Conservation (phyloP, 257 asterid genomes). For the Rehmannia glutinosa region DNA sequence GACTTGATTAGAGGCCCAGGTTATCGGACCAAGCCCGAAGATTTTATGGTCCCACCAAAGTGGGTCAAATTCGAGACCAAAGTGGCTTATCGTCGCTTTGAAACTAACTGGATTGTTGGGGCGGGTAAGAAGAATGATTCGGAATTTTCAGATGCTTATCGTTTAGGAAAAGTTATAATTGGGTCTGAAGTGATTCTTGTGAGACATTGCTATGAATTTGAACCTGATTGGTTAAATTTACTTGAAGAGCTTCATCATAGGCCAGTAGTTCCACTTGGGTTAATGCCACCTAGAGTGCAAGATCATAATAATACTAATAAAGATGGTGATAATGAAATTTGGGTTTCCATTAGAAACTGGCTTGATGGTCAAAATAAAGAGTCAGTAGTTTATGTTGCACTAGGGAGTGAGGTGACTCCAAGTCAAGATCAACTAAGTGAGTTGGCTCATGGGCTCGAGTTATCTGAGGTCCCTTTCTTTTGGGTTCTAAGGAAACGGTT, state of each 20-base stretch:
- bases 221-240: slow-evolving; percentile 27
- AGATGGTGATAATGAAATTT: slow-evolving; percentile 9
- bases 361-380: slow-evolving; percentile 14
- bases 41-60: slow-evolving; percentile 28
- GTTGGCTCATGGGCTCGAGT: too few species aligned
- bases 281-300: too few species aligned
- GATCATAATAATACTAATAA: not conserved
- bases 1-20: slow-evolving; percentile 16
- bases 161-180: not conserved
- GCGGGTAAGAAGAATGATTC: not conserved
- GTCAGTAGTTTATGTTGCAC: too few species aligned
- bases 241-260: slow-evolving; percentile 16
- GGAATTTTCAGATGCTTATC: slow-evolving; percentile 24
- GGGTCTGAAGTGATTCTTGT: slow-evolving; percentile 20
- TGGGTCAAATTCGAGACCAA: slow-evolving; percentile 26
- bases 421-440: too few species aligned
- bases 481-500: too few species aligned
- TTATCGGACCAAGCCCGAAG: slow-evolving; percentile 20
- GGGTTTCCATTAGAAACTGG: slow-evolving; percentile 29
- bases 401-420: too few species aligned
- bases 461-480: too few species aligned
- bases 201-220: slow-evolving; percentile 32
- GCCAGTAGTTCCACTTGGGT: slow-evolving; percentile 26
- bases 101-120: slow-evolving; percentile 2
- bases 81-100: too few species aligned